Conservation (phyloP, 225 moss, liverwort and hornwort species). For the Neckera pumila region DNA sequence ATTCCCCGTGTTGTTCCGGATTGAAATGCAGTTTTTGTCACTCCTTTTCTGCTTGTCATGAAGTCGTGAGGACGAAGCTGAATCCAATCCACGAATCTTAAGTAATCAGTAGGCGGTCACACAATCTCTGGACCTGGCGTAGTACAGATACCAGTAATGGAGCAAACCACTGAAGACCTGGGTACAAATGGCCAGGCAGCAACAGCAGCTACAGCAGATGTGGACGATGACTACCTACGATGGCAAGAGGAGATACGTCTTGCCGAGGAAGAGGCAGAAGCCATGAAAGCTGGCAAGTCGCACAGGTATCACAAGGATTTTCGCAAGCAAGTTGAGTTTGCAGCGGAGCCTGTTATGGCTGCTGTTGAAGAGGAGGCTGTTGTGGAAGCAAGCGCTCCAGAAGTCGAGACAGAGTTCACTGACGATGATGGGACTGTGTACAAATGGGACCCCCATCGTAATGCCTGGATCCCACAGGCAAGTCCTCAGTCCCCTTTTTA, state of each 20-base stretch:
- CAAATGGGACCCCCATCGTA: conserved; percentile 67
- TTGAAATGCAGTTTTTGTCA: background rate
- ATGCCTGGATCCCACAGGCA: conserved; percentile 95
- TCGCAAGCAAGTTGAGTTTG: conserved; percentile 59
- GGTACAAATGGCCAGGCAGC: conserved; percentile 33
- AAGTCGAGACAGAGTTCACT: conserved; percentile 76
- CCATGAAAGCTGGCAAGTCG: conserved; percentile 69
- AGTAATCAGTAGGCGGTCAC: background rate
- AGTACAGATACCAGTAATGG: conserved; percentile 12
- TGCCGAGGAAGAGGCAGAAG: conserved; percentile 94
- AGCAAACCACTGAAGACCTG: conserved; percentile 20
- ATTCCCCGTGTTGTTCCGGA: background rate
- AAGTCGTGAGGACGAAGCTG: background rate
- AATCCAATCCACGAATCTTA: background rate
- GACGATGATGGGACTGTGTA: conserved; percentile 97
- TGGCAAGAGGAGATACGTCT: conserved; percentile 96
- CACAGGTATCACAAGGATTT: conserved; percentile 49
- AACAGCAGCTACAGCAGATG: conserved; percentile 22
- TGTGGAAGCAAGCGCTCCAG: conserved; percentile 43
- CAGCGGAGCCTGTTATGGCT: conserved; percentile 9
- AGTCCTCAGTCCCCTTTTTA: background rate
- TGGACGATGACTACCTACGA: conserved; percentile 75
- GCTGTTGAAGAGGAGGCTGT: conserved; percentile 9
- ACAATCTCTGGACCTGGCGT: background rate
- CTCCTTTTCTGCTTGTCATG: background rate